phyloP scores from a whole-genome alignment of 2,329 filamentous ascomycete genomes.

The Aureobasidium vineae region DNA sequence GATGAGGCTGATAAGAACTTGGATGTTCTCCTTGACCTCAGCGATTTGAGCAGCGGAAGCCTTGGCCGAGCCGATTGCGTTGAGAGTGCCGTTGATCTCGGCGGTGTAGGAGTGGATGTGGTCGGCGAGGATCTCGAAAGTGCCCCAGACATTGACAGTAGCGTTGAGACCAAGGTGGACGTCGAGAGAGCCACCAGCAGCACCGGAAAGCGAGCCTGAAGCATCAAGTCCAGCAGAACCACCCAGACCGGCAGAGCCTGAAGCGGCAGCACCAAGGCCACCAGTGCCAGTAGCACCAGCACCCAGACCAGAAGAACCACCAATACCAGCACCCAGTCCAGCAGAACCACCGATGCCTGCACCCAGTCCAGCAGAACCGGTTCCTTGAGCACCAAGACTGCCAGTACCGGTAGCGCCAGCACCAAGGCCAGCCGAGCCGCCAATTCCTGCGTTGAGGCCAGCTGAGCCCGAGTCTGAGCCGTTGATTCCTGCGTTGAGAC shows the following conservation, averaged over 20 bases:
- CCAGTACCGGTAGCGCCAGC: conserved; percentile 31
- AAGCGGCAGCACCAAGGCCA: conserved; percentile 31
- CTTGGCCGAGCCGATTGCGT: conserved; percentile 1
- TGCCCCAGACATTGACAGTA: conserved; percentile 12
- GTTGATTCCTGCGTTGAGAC: conserved; percentile 31
- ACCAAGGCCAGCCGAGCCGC: conserved; percentile 36
- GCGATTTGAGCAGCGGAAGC: conserved; percentile 1
- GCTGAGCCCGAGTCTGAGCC: no score
- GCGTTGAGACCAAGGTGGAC: conserved; percentile 14
- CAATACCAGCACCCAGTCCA: conserved; percentile 40
- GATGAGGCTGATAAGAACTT: conserved; percentile 9
- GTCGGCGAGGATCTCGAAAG: conserved; percentile 23
- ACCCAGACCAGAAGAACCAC: conserved; percentile 33
- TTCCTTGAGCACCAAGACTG: conserved; percentile 34
- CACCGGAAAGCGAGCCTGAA: background rate
- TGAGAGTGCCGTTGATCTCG: conserved; percentile 19
- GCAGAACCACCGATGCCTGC: conserved; percentile 35
- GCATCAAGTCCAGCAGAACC: conserved; percentile 31
- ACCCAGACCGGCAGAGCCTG: conserved; percentile 30
- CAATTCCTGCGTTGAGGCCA: conserved; percentile 33
- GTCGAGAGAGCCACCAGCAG: conserved; percentile 13
- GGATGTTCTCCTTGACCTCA: conserved; percentile 21
- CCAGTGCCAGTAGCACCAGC: no score
- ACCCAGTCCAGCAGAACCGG: conserved; percentile 31
- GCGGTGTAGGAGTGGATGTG: conserved; percentile 15